phyloP scores from a whole-genome alignment of 441 rosid genomes.

The Viola pubescens region DNA sequence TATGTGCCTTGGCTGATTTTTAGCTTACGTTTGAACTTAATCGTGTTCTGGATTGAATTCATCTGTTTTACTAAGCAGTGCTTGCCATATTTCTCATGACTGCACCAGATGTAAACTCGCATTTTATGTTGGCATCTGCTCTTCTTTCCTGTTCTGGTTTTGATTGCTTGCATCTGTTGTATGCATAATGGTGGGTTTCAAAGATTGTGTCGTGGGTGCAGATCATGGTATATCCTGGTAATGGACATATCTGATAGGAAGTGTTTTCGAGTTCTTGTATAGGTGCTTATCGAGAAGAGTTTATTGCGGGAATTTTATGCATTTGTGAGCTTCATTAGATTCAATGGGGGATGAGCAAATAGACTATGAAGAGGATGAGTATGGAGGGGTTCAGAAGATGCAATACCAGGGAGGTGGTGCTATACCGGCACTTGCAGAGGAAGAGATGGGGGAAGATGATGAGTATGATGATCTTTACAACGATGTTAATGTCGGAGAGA shows the following conservation, averaged over 20 bases:
- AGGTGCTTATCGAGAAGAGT: conserved; percentile 8
- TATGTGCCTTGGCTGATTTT: not conserved
- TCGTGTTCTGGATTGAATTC: not conserved
- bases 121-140: no score
- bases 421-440: conserved; percentile 90
- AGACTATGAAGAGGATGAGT: conserved; percentile 46
- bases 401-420: conserved; percentile 82
- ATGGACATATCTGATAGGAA: not conserved
- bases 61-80: not conserved
- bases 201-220: no score
- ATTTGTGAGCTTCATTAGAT: conserved; percentile 23
- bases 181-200: no score
- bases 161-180: no score
- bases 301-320: conserved; percentile 13
- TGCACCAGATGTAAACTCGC: no score
- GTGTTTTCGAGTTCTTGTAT: conserved; percentile 15
- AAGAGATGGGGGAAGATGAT: conserved; percentile 90
- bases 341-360: conserved; percentile 54
- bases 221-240: no score
- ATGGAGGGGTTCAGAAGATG: conserved; percentile 56
- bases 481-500: conserved; percentile 91
- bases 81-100: no score
- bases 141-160: no score
- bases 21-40: not conserved
- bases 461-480: conserved; percentile 94